A percentile compares a stretch with the other conserved stretches of the same genome.
These are phyloP conservation scores for Claviceps humidiphila DNA, from an alignment of 2,329 filamentous ascomycete species.

Conservation along the genomic window DNA sequence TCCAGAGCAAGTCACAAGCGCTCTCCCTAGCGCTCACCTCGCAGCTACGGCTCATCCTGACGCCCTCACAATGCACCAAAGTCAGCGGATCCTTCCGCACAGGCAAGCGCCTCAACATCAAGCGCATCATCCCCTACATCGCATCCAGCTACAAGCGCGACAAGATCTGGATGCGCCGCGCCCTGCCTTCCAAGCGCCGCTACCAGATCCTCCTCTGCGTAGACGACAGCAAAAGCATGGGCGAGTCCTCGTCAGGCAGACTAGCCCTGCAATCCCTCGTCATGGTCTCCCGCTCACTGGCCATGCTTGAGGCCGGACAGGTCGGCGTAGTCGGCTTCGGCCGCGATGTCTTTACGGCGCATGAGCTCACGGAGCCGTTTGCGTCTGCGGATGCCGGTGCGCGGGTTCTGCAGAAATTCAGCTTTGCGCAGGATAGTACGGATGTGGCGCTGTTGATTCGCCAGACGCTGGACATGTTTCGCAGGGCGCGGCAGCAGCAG, in stretches of 20 bases:
- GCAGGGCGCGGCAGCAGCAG: slow-evolving; percentile 54
- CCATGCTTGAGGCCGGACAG: slow-evolving; percentile 89
- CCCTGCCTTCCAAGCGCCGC: slow-evolving; percentile 78
- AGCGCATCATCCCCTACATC: slow-evolving; percentile 98
- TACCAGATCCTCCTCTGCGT: slow-evolving; percentile 98
- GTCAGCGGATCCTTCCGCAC: slow-evolving; percentile 94
- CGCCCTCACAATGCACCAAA: slow-evolving; percentile 88
- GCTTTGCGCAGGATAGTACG: slow-evolving; percentile 73
- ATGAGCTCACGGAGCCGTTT: slow-evolving; percentile 74
- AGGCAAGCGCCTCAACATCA: slow-evolving; percentile 96
- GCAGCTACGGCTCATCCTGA: slow-evolving; percentile 88
- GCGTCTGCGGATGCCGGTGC: slow-evolving; percentile 56
- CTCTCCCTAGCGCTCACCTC: slow-evolving; percentile 84
- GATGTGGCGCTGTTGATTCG: slow-evolving; percentile 70
- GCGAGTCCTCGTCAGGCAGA: slow-evolving; percentile 58
- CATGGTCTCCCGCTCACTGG: slow-evolving; percentile 73
- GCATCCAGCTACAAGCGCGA: slow-evolving; percentile 96
- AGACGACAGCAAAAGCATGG: slow-evolving; percentile 92
- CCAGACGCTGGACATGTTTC: slow-evolving; percentile 69
- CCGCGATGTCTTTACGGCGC: slow-evolving; percentile 66
- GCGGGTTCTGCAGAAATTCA: slow-evolving; percentile 73
- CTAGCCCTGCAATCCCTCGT: slow-evolving; percentile 91
- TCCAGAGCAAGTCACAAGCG: slow-evolving; percentile 71
- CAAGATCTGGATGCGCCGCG: slow-evolving; percentile 98
- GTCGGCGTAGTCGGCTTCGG: slow-evolving; percentile 89